phyloP scores from a whole-genome alignment of 2,329 filamentous ascomycete genomes.

The Thermochaetoides dissita region DNA sequence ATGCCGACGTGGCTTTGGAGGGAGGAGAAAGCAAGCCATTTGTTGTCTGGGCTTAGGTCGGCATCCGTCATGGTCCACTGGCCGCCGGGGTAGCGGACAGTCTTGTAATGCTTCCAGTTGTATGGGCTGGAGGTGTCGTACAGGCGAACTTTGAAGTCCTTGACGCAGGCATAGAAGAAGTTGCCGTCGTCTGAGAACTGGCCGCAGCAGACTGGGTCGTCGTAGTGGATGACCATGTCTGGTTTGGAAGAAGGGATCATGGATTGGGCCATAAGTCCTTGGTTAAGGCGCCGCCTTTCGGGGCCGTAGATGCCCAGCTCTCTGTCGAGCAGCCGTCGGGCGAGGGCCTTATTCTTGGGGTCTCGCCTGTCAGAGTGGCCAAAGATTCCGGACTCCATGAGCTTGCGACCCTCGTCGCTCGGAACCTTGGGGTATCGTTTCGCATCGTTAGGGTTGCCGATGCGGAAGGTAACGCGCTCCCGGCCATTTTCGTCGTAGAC shows the following conservation, averaged over 20 bases:
- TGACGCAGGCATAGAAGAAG: conserved; percentile 54
- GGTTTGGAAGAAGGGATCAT: conserved; percentile 66
- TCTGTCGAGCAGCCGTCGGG: conserved; percentile 61
- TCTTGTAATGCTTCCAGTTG: conserved; percentile 92
- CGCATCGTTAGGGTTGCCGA: conserved; percentile 28
- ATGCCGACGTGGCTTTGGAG: conserved; percentile 75
- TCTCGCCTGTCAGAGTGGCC: conserved; percentile 45
- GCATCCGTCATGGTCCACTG: conserved; percentile 96
- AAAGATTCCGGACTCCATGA: conserved; percentile 76
- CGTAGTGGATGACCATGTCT: conserved; percentile 79
- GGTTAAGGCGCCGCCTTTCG: conserved; percentile 45
- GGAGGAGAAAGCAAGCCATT: conserved; percentile 80
- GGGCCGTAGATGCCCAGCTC: conserved; percentile 61
- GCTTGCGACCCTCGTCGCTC: conserved; percentile 56
- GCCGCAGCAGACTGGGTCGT: conserved; percentile 78
- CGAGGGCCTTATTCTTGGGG: conserved; percentile 45
- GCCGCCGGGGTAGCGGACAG: conserved; percentile 68
- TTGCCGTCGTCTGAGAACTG: conserved; percentile 96
- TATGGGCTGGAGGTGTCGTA: conserved; percentile 95
- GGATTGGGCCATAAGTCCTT: conserved; percentile 54
- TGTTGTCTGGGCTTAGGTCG: conserved; percentile 79
- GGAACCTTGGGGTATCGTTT: conserved; percentile 70
- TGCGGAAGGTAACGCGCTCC: conserved; percentile 29
- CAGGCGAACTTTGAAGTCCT: conserved; percentile 85
- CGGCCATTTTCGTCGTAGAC: conserved; percentile 16